Percentiles rank a stretch among this genome's conserved stretches.
Evolutionary conservation across 2,329 filamentous ascomycete species (phyloP).

Genomic region (Ramularia endophylla): DNA sequence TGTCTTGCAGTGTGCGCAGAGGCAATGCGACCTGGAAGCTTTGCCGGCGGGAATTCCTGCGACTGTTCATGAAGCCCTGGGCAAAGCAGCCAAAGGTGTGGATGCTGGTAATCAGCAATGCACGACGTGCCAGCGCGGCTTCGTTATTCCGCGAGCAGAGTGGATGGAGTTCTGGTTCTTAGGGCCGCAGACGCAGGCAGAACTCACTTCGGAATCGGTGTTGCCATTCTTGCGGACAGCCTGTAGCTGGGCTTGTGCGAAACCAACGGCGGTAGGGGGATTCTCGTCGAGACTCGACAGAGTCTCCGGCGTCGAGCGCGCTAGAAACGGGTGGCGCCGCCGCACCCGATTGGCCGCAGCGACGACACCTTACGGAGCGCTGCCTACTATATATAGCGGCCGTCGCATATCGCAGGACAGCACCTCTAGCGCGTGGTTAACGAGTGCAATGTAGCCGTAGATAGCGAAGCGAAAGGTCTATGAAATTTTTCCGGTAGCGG

Average conservation of each 20-base stretch:
- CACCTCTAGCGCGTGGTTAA: too few relatives aligned
- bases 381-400: too few relatives aligned
- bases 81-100: conserved; percentile 12
- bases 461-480: too few relatives aligned
- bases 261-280: conserved; percentile 15
- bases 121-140: conserved; percentile 26
- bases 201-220: conserved; percentile 24
- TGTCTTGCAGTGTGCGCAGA: conserved; percentile 23
- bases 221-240: conserved; percentile 29
- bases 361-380: too few relatives aligned
- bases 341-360: too few relatives aligned
- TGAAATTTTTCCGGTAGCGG: too few relatives aligned
- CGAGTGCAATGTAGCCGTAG: too few relatives aligned
- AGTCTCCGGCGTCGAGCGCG: too few relatives aligned
- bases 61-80: conserved; percentile 18
- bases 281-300: too few relatives aligned
- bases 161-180: conserved; percentile 35
- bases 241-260: conserved; percentile 30
- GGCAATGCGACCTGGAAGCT: conserved; percentile 22
- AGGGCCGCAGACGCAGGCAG: conserved; percentile 20
- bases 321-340: too few relatives aligned
- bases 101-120: conserved; percentile 27
- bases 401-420: too few relatives aligned
- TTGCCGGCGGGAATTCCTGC: conserved; percentile 18
- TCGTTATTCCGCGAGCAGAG: conserved; percentile 28